Evolutionary conservation across 345 rosid species (phyloP).

Genomic region (Eucalyptus curtisii): DNA sequence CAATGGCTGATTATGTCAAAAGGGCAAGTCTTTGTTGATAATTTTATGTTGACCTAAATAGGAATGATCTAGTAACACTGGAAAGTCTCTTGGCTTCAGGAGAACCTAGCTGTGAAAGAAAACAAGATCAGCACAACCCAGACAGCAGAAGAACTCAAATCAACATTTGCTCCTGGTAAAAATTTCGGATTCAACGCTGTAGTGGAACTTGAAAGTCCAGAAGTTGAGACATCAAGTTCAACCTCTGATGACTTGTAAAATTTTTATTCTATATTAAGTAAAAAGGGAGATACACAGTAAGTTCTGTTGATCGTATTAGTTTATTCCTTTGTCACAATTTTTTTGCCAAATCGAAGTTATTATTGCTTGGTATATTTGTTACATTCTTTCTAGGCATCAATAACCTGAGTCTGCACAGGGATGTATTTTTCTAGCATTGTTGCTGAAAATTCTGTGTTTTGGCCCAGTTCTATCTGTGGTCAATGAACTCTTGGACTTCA

Average conservation of each 20-base stretch:
- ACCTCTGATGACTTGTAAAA: background rate
- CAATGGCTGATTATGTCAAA: constrained; percentile 41
- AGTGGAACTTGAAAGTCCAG: constrained; percentile 25
- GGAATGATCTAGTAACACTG: background rate
- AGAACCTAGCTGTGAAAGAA: constrained; percentile 39
- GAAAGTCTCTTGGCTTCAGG: constrained; percentile 7
- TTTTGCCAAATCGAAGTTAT: background rate
- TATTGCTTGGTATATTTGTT: background rate
- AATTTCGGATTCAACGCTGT: constrained; percentile 39
- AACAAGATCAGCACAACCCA: constrained; percentile 45
- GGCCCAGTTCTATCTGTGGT: background rate
- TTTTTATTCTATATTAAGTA: background rate
- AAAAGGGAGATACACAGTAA: background rate
- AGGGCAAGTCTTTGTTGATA: constrained; percentile 14
- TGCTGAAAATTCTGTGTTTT: background rate
- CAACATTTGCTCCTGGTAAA: constrained; percentile 34
- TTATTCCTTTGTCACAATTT: background rate
- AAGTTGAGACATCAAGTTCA: background rate
- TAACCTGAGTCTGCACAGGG: background rate
- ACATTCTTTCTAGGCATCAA: background rate
- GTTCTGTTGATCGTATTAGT: background rate
- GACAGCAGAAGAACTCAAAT: constrained; percentile 35
- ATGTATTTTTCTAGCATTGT: background rate
- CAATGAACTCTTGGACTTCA: background rate
- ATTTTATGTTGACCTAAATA: background rate